A percentile compares a stretch with the other conserved stretches of the same genome.
Conservation (phyloP, 2,329 filamentous ascomycete genomes). For the Nemania sp. region DNA sequence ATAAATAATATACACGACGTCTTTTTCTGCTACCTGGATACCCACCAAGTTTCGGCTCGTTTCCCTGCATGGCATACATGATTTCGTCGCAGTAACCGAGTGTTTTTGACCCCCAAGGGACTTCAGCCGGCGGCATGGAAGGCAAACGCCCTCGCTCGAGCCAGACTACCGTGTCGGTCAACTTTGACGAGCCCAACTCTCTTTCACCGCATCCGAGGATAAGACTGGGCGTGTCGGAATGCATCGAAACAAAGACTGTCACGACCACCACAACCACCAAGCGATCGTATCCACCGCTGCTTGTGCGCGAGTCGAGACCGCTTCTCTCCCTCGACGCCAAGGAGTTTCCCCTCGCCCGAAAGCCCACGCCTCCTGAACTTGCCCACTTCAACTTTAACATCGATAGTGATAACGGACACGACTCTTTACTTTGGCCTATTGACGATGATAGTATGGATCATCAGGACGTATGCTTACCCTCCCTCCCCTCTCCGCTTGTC, state of each 20-base stretch:
- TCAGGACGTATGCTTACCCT: constrained; percentile 42
- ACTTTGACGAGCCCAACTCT: constrained; percentile 58
- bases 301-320: constrained; percentile 78
- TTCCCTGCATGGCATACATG: constrained; percentile 35
- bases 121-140: constrained; percentile 42
- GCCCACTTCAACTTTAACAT: constrained; percentile 80
- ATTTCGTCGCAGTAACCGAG: constrained; percentile 29
- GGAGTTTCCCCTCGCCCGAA: constrained; percentile 87
- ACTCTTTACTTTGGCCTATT: constrained; percentile 56
- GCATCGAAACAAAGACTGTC: constrained; percentile 77
- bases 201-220: constrained; percentile 56
- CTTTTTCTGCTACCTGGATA: constrained; percentile 4
- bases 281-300: constrained; percentile 84
- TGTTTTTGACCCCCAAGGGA: constrained; percentile 28
- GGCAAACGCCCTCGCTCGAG: constrained; percentile 53
- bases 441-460: constrained; percentile 39
- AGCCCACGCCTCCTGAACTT: constrained; percentile 83
- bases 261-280: constrained; percentile 95
- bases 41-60: not conserved
- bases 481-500: constrained; percentile 17
- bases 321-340: constrained; percentile 83
- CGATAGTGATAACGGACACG: constrained; percentile 72
- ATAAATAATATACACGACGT: not conserved
- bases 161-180: constrained; percentile 61
- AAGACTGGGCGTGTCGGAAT: constrained; percentile 72